These are phyloP conservation scores for Penicillium corylophilum DNA, from an alignment of 2,329 filamentous ascomycete species.

Conservation along the genomic window DNA sequence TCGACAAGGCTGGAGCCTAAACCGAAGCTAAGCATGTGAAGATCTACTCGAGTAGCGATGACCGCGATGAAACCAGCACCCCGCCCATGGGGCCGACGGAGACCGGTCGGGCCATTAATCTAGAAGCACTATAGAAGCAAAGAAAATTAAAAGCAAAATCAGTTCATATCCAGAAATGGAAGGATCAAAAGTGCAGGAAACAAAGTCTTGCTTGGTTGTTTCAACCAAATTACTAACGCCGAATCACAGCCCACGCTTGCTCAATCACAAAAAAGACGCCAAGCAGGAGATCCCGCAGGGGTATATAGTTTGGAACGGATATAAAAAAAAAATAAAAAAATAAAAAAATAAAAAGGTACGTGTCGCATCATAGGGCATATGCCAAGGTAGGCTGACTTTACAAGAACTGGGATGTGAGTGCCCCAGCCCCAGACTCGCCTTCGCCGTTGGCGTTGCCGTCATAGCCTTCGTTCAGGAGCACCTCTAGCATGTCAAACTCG, in stretches of 20 bases:
- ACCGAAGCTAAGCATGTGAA: conserved; percentile 9
- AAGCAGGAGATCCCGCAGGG: conserved; percentile 13
- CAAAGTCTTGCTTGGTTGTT: conserved; percentile 3
- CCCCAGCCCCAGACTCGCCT: conserved; percentile 16
- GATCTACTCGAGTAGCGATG: conserved; percentile 1
- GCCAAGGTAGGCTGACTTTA: conserved; percentile 1
- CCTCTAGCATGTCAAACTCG: conserved; percentile 51
- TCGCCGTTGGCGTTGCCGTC: conserved; percentile 29
- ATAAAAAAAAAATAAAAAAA: neutral
- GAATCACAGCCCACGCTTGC: conserved; percentile 4
- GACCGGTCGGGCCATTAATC: conserved; percentile 14
- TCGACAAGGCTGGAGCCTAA: conserved; percentile 7
- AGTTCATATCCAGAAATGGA: neutral
- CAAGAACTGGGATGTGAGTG: conserved; percentile 30
- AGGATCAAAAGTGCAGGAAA: conserved; percentile 4
- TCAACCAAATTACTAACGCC: conserved; percentile 14
- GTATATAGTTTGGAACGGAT: conserved; percentile 18
- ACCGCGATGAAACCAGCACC: conserved; percentile 10
- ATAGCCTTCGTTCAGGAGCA: conserved; percentile 45
- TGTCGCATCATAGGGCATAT: conserved; percentile 3
- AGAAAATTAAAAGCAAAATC: neutral
- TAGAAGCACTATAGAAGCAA: neutral
- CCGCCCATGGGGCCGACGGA: conserved; percentile 22
- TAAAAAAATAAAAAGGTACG: conserved; percentile 3
- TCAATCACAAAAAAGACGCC: conserved; percentile 8